Evolutionary conservation across 83 land plant species (phyloP), one percentile per base, ranked within the genome.

Genomic region (Isoetes engelmannii): DNA sequence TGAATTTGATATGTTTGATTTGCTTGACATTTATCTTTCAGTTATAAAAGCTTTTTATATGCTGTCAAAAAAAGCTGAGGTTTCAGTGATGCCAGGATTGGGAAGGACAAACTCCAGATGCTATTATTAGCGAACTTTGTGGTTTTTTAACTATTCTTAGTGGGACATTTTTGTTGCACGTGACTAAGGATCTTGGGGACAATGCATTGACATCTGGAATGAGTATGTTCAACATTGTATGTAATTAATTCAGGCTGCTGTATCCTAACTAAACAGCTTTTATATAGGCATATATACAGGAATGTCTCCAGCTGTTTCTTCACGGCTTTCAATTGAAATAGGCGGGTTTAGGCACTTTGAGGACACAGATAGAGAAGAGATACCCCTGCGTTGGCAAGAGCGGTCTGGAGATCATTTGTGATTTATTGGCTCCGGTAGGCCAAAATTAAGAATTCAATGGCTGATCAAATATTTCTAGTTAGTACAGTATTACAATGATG

Each of bases 81-180:
- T 28, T 28, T 28, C 37, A 28, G 37, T 28, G 37, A 28, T 28
- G 37, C 37, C 54, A 51, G 54, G 54, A 51, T n/a, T 51, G 54
- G 54, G 15, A 51, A 15, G 54, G 54, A 10, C 54, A 51, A 51
- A 51, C 12, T 51, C 54, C 54, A 51, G 54, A 10, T 10, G 54
- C 54, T 12, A 51, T 51, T 51, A 15, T n/a, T 12, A 51, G 54
- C 15, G 54, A 51, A 51, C 54, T 51, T 51, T 51, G 54, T 51
- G 54, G 54, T 51, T 51, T 51, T n/a, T 51, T 51, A 15, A 51
- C 54, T 51, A 51, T 51, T 12, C 54, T 51, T n/a, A 12, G n/a
- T 51, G 54, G 54, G n/a, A 51, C 54, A 51, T 51, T 51, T 3
- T 51, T 51, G 54, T 51, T 51, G 54, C 54, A 51, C 54, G 54